Evolutionary conservation across 2,329 filamentous ascomycete genomes (phyloP), one percentile per base, ranked within the genome.

Genomic region (Phaeosphaeriaceae sp.): DNA sequence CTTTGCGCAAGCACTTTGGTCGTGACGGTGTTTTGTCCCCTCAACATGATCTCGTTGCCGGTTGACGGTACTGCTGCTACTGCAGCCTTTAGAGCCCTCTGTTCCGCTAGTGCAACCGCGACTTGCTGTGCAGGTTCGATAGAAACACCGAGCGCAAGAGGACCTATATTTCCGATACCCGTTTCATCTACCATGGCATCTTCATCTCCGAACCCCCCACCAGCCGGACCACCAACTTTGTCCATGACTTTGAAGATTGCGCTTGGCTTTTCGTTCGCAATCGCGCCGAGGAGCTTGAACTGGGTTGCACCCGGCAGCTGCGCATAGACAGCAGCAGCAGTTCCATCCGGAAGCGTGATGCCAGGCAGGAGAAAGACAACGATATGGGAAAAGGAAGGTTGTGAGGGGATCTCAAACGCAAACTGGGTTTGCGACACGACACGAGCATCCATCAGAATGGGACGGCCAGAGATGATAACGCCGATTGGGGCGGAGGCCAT

Each of bases 261-360:
- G 60, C 88, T 93, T 62, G 94, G 92, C 69, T 97, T 97, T 48
- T 92, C 91, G 29, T 89, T 87, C 1, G 90, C 92, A 47, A 99
- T 87, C 40, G 87, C 94, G 55, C 95, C 94, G 4, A 97, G 85
- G 64, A 99, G 90, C 52, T 83, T 86, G 77, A 96, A 96, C 38
- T 87, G 83, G 71, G 60, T 73, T 45, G 75, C 62, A 7, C 76
- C 75, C 3, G 85, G 83, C n/a, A 88, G 77, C 58, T 92, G 88
- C 39, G 96, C 83, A 76, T 97, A 97, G 56, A 99, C 93, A 38
- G 92, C 90, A 12, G 92, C 94, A 4, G 91, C 93, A 16, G 89
- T 89, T 60, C 85, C 83, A 3, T 83, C 79, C 0, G 92, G 92
- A 0, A 99, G 81, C 8, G 81, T 74, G 8, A 88, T 80, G 35